A percentile compares a stretch with the other conserved stretches of the same genome.
phyloP scores from a whole-genome alignment of 2,329 filamentous ascomycete genomes.

The Alternaria gaisen region DNA sequence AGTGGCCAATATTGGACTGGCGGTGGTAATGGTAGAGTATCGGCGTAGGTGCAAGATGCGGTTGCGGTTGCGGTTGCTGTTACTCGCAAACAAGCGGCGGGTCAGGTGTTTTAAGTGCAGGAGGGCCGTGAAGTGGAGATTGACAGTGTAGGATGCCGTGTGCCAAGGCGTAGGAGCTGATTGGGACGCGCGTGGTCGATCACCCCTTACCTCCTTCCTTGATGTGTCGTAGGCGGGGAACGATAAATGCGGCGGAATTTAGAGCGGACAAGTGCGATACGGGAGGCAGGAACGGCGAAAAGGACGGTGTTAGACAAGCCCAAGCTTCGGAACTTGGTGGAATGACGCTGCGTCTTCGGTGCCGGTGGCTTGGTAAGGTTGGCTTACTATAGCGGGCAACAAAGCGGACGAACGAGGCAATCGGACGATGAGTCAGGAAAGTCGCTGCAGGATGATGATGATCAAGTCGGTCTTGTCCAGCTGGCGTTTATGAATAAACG shows the following conservation, averaged over 20 bases:
- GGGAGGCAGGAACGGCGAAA: conserved; percentile 19
- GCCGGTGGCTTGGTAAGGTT: conserved; percentile 29
- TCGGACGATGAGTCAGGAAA: conserved; percentile 14
- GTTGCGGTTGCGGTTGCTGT: conserved; percentile 1
- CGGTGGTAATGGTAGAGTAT: conserved; percentile 12
- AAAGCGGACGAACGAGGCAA: conserved; percentile 8
- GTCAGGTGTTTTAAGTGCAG: conserved; percentile 32
- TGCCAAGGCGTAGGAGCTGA: conserved; percentile 39
- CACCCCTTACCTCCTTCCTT: conserved; percentile 25
- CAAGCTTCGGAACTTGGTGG: conserved; percentile 27
- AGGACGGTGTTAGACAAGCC: conserved; percentile 18
- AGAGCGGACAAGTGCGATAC: conserved; percentile 24
- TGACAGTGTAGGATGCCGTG: conserved; percentile 25
- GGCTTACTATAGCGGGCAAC: conserved; percentile 25
- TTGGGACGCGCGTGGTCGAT: conserved; percentile 30
- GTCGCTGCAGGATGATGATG: conserved; percentile 24
- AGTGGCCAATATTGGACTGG: conserved; percentile 30
- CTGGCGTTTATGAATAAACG: conserved; percentile 17
- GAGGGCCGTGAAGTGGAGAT: conserved; percentile 29
- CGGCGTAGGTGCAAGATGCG: conserved; percentile 19
- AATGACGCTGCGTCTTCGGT: conserved; percentile 24
- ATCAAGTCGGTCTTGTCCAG: conserved; percentile 38
- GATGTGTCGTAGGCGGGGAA: conserved; percentile 23
- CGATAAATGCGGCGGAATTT: conserved; percentile 23
- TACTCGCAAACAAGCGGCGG: conserved; percentile 21